Evolutionary conservation across 148 eudicot genomes (phyloP).

Genomic region (Vaccinium corymbosum): DNA sequence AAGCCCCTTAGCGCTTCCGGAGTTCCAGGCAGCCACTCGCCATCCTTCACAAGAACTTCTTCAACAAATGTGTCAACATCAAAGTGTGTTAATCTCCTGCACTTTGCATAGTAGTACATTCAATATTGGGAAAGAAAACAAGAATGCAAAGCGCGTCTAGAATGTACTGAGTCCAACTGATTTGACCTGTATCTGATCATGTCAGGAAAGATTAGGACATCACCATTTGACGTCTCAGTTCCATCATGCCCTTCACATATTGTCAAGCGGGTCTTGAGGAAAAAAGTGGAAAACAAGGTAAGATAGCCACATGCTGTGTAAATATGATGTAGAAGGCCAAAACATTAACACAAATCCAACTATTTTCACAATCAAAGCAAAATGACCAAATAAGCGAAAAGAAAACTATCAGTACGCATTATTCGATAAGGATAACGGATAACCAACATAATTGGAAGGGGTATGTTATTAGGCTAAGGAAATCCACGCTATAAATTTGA

Average conservation of each 20-base stretch:
- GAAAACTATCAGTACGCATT: neutral
- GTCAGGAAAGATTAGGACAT: conserved; percentile 96
- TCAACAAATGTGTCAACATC: conserved; percentile 97
- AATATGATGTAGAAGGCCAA: neutral
- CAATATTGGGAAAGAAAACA: neutral
- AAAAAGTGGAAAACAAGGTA: conserved; percentile 14
- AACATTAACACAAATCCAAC: neutral
- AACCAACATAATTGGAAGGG: neutral
- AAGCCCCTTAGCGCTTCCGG: conserved; percentile 78
- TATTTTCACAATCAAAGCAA: neutral
- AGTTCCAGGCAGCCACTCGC: conserved; percentile 92
- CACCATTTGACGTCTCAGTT: conserved; percentile 97
- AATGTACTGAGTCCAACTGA: neutral
- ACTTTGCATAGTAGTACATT: conserved; percentile 17
- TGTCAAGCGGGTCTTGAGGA: conserved; percentile 74
- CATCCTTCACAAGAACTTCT: conserved; percentile 90
- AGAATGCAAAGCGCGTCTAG: neutral
- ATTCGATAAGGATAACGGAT: neutral
- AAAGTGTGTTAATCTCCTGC: conserved; percentile 98
- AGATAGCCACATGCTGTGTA: neutral
- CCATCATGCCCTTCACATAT: conserved; percentile 99
- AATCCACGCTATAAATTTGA: neutral
- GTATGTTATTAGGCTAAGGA: neutral
- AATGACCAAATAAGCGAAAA: neutral
- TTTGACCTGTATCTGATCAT: conserved; percentile 95